Percentiles rank a stretch among this genome's conserved stretches.
Conservation (phyloP, 2,329 filamentous ascomycete species). For the Clonostachys sp. region DNA sequence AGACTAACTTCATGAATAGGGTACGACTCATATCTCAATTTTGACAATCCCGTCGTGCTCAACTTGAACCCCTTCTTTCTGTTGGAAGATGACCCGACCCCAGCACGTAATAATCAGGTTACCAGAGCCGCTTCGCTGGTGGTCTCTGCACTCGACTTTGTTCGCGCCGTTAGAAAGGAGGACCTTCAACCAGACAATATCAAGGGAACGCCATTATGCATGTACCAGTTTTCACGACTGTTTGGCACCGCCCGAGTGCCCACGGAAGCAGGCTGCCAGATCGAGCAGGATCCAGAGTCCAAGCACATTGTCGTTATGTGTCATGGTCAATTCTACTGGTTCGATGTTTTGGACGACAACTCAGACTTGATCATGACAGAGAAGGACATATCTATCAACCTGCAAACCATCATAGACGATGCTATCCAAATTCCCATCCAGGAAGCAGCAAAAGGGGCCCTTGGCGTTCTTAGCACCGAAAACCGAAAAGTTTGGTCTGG, state of each 20-base stretch:
- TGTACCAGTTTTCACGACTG: conserved; percentile 95
- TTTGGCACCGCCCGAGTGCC: conserved; percentile 95
- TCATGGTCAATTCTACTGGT: conserved; percentile 98
- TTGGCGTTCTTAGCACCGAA: conserved; percentile 92
- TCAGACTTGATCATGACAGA: conserved; percentile 96
- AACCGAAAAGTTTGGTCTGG: conserved; percentile 96
- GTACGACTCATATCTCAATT: conserved; percentile 99
- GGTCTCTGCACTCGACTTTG: conserved; percentile 85
- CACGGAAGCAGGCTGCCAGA: conserved; percentile 90
- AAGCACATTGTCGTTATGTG: conserved; percentile 93
- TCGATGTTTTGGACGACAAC: conserved; percentile 92
- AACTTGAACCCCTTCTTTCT: conserved; percentile 98
- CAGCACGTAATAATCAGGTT: conserved; percentile 93
- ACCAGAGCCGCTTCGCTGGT: conserved; percentile 90
- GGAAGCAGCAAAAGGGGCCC: conserved; percentile 88
- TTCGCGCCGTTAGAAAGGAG: conserved; percentile 86
- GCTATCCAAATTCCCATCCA: conserved; percentile 85
- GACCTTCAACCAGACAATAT: conserved; percentile 87
- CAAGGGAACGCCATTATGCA: conserved; percentile 81
- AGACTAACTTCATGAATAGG: conserved; percentile 43
- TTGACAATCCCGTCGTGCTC: conserved; percentile 93
- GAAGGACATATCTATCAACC: conserved; percentile 84
- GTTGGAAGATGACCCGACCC: conserved; percentile 94
- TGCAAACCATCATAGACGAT: conserved; percentile 89
- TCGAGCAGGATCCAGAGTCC: conserved; percentile 88